These are phyloP conservation scores for Allomyces macrogynus DNA, from an alignment of 192 early-diverging fungal genomes.

Conservation along the genomic window DNA sequence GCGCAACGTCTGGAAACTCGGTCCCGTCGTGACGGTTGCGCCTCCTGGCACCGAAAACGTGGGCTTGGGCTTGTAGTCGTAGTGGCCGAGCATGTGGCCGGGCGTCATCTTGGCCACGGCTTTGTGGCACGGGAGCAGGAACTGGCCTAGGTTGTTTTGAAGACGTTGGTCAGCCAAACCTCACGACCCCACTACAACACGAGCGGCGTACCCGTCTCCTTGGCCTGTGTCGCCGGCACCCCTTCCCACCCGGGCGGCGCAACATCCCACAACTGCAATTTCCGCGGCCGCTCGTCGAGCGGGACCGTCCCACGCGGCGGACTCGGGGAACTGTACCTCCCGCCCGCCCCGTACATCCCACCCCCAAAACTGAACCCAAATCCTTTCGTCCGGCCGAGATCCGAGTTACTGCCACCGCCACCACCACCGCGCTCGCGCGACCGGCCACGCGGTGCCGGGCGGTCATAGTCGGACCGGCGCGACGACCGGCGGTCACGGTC, in stretches of 20 bases:
- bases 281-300: conserved; percentile 50
- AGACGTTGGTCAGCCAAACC: conserved; percentile 9
- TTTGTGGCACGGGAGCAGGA: conserved; percentile 45
- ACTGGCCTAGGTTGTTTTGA: conserved; percentile 9
- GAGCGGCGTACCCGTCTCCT: conserved; percentile 48
- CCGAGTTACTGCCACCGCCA: conserved; percentile 18
- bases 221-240: conserved; percentile 66
- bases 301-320: conserved; percentile 25
- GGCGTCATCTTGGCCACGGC: conserved; percentile 41
- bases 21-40: conserved; percentile 15
- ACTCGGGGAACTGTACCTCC: no score
- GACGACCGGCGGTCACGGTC: conserved; percentile 21
- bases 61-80: conserved; percentile 22
- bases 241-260: conserved; percentile 74
- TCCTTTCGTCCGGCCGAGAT: no score
- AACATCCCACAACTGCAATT: conserved; percentile 82
- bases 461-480: conserved; percentile 23
- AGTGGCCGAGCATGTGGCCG: conserved; percentile 18
- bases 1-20: conserved; percentile 17
- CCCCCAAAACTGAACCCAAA: no score
- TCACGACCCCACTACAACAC: not conserved
- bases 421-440: conserved; percentile 15
- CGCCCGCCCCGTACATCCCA: no score
- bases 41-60: conserved; percentile 13
- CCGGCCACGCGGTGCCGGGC: conserved; percentile 13